Evolutionary conservation across 805 yeast species (phyloP).

Genomic region (Yamadazyma nakazawae): DNA sequence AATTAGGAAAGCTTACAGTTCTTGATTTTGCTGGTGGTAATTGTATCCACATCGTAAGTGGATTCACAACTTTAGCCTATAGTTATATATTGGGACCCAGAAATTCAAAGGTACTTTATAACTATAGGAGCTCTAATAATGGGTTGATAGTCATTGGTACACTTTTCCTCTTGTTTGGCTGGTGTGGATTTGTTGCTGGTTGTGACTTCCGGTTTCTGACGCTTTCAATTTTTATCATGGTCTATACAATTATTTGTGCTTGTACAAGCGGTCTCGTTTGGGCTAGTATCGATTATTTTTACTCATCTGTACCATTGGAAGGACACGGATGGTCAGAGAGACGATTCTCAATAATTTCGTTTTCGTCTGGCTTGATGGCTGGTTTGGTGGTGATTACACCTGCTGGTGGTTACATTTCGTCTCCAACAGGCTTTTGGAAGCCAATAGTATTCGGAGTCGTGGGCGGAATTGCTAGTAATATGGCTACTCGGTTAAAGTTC

Average conservation of each 20-base stretch:
- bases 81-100: slow-evolving; percentile 43
- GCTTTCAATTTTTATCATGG: slow-evolving; percentile 27
- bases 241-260: slow-evolving; percentile 33
- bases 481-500: slow-evolving; percentile 40
- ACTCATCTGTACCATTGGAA: slow-evolving; percentile 38
- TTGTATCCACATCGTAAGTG: slow-evolving; percentile 43
- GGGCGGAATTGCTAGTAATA: slow-evolving; percentile 35
- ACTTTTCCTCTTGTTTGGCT: slow-evolving; percentile 30
- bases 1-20: slow-evolving; percentile 31
- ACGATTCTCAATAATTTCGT: slow-evolving; percentile 36
- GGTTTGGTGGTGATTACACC: slow-evolving; percentile 44
- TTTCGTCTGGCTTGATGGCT: slow-evolving; percentile 38
- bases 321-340: slow-evolving; percentile 18
- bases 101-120: slow-evolving; percentile 33
- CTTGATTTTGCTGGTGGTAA: slow-evolving; percentile 46
- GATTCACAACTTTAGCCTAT: slow-evolving; percentile 44
- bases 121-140: slow-evolving; percentile 36
- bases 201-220: slow-evolving; percentile 40
- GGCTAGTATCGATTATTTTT: slow-evolving; percentile 37
- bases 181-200: slow-evolving; percentile 43
- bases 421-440: slow-evolving; percentile 38
- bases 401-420: slow-evolving; percentile 39
- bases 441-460: slow-evolving; percentile 36
- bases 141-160: slow-evolving; percentile 34
- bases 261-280: slow-evolving; percentile 35